Evolutionary conservation across 352 stramenopile genomes (phyloP), one percentile per base, ranked within the genome.

Genomic region (Pythium dissimile): DNA sequence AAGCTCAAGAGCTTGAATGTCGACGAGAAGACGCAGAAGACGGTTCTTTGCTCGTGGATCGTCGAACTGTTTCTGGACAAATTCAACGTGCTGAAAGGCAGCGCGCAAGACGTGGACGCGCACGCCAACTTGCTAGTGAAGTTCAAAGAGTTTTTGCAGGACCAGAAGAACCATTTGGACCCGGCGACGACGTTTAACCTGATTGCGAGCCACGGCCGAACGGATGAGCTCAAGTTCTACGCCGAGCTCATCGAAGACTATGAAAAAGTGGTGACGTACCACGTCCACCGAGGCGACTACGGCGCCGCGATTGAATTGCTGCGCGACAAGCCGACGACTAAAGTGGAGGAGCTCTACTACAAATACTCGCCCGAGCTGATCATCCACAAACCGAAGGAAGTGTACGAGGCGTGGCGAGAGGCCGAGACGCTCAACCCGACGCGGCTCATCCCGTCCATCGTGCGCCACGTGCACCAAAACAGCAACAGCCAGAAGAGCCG

Each of bases 311-410:
- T 98, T 46, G 86, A 95, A 32, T 59, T 97, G 37, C 73, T 98
- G 24, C 78, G 79, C 30, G 88, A 88, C 16, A 89, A 95, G 23
- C 84, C 87, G 46, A 94, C 90, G 32, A 86, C 89, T 26, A 96
- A 96, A 52, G 88, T 97, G 10, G 90, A 97, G 57, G 81, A 94
- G 55, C 67, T 98, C 8, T 97, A 95, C 68, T 97, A 98, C 79
- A 97, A 97, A 62, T 98, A 97, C 67, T 96, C 89, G 15, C 88
- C 91, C 0, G 86, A 96, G 45, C 71, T 98, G 28, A 97, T 97
- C 55, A 84, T 96, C 9, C 82, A 94, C 56, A 95, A 95, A 59
- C 88, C 91, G 1, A 91, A 89, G 54, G 84, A 96, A 55, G 87
- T 95, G 41, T 96, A 97, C 35, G 84, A 95, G 11, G 88, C 88